Evolutionary conservation across 2,329 filamentous ascomycete species (phyloP).

Genomic region (Bimuria novae-zelandiae): DNA sequence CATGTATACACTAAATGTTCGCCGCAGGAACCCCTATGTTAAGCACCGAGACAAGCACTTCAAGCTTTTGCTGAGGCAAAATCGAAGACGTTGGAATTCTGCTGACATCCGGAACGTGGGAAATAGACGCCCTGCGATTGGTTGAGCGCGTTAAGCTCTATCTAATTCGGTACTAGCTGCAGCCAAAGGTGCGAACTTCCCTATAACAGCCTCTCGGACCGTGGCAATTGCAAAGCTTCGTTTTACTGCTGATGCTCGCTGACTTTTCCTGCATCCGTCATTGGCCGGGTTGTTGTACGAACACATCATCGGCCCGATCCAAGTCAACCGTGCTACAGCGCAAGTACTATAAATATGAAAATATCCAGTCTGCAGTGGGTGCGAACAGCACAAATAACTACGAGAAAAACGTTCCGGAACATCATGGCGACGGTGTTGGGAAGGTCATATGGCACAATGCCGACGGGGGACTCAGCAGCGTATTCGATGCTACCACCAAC

Average conservation of each 20-base stretch:
- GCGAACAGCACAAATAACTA: not conserved
- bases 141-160: not conserved
- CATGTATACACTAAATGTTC: too few species aligned
- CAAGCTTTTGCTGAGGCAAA: not conserved
- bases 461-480: not conserved
- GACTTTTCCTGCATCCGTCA: not conserved
- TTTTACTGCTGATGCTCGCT: not conserved
- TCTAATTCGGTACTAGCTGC: not conserved
- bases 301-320: not conserved
- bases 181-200: not conserved
- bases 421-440: not conserved
- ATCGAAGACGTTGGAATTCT: not conserved
- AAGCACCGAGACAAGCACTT: not conserved
- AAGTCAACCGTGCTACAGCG: not conserved
- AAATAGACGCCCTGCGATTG: not conserved
- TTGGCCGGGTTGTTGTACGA: not conserved
- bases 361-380: not conserved
- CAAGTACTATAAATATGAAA: not conserved
- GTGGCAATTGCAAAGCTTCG: not conserved
- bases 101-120: slow-evolving; percentile 1
- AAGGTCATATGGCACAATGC: not conserved
- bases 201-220: slow-evolving; percentile 3
- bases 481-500: slow-evolving; percentile 1
- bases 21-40: too few species aligned
- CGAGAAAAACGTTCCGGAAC: not conserved